phyloP scores from a whole-genome alignment of 257 asterid genomes.

The Capsicum chinense region DNA sequence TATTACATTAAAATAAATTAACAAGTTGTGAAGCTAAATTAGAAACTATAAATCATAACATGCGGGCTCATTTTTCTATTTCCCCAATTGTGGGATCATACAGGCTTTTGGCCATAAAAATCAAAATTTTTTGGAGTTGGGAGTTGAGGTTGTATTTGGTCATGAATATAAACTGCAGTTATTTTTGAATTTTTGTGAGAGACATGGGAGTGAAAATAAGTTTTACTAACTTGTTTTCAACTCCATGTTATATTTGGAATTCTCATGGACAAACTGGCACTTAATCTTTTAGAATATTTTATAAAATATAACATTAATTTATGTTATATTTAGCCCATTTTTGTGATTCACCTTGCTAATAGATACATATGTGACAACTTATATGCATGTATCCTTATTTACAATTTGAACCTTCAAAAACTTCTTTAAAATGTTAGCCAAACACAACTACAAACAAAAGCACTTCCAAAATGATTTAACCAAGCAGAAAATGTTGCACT shows the following conservation, averaged over 20 bases:
- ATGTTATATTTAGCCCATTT: neutral
- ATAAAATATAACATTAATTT: neutral
- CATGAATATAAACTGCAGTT: too few species aligned
- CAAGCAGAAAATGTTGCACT: neutral
- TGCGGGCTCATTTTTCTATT: neutral
- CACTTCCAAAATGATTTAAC: neutral
- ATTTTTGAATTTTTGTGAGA: too few species aligned
- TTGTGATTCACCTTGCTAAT: neutral
- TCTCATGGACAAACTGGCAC: too few species aligned
- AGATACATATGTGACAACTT: neutral
- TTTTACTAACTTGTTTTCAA: too few species aligned
- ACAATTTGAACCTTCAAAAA: neutral
- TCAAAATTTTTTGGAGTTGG: too few species aligned
- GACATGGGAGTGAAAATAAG: too few species aligned
- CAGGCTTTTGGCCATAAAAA: too few species aligned
- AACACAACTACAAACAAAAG: neutral
- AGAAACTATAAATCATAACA: neutral
- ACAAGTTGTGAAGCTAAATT: neutral
- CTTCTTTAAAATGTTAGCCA: neutral
- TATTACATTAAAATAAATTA: neutral
- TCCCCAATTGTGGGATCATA: too few species aligned
- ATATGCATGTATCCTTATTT: neutral
- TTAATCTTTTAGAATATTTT: neutral
- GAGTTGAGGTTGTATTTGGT: too few species aligned
- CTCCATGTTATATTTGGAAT: too few species aligned